Percentiles rank a stretch among this genome's conserved stretches.
These are phyloP conservation scores for Zelopaecilomyces penicillatus DNA, from an alignment of 2,329 filamentous ascomycete genomes.

Conservation along the genomic window DNA sequence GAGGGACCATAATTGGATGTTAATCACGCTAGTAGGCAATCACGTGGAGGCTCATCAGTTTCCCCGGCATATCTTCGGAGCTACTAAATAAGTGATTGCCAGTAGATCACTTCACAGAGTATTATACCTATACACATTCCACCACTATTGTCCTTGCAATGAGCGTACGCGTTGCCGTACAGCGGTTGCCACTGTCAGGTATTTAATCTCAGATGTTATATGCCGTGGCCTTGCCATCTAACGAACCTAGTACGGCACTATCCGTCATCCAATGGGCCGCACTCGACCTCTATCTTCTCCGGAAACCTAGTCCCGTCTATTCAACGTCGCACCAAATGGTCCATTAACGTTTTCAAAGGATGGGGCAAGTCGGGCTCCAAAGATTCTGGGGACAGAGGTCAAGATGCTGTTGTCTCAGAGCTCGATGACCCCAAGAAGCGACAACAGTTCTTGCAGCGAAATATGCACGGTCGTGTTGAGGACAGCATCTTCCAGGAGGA, in stretches of 20 bases:
- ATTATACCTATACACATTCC: no score
- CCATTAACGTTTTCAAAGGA: constrained; percentile 30
- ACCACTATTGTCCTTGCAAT: constrained; percentile 32
- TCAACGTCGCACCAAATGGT: constrained; percentile 35
- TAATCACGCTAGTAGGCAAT: constrained; percentile 23
- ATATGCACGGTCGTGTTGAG: constrained; percentile 34
- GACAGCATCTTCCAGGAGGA: constrained; percentile 58
- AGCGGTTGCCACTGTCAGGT: constrained; percentile 55
- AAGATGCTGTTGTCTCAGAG: constrained; percentile 20
- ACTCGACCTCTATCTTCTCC: not conserved
- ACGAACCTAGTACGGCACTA: no score
- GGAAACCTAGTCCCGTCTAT: constrained; percentile 10
- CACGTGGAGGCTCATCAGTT: constrained; percentile 13
- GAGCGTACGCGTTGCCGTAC: constrained; percentile 56
- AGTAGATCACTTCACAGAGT: no score
- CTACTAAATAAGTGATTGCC: not conserved
- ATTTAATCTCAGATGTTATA: constrained; percentile 15
- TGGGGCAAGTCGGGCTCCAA: constrained; percentile 24
- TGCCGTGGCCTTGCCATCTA: no score
- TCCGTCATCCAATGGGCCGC: no score
- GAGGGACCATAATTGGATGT: constrained; percentile 24
- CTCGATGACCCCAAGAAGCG: constrained; percentile 36
- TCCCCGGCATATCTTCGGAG: not conserved
- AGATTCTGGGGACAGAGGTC: constrained; percentile 17
- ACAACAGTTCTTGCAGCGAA: constrained; percentile 31